Conservation (phyloP, 2,329 filamentous ascomycete genomes). For the Pleomassaria siparia region DNA sequence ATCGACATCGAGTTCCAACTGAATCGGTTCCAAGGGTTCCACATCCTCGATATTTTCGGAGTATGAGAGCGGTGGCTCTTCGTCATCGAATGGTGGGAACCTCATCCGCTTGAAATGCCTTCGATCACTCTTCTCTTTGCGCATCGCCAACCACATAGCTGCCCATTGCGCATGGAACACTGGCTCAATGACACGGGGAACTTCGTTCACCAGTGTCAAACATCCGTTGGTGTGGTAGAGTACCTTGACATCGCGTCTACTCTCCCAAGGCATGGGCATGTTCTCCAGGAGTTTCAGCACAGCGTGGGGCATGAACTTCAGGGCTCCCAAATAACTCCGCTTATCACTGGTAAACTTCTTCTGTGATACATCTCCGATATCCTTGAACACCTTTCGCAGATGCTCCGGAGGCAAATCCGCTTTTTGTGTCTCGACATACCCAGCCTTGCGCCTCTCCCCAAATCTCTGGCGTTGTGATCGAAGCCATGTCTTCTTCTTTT, state of each 20-base stretch:
- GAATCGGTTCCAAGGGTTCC: slow-evolving; percentile 93
- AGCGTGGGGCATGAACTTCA: slow-evolving; percentile 99
- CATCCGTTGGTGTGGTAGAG: slow-evolving; percentile 98
- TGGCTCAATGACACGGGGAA: slow-evolving; percentile 92
- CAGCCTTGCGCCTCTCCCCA: slow-evolving; percentile 93
- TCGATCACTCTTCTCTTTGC: slow-evolving; percentile 94
- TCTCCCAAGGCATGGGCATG: slow-evolving; percentile 99
- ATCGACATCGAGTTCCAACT: slow-evolving; percentile 94
- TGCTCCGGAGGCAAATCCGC: slow-evolving; percentile 98
- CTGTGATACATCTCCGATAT: slow-evolving; percentile 98
- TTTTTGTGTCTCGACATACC: slow-evolving; percentile 97
- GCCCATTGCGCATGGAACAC: slow-evolving; percentile 99
- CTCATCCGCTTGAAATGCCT: slow-evolving; percentile 98
- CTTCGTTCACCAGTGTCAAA: slow-evolving; percentile 94
- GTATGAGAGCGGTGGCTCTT: slow-evolving; percentile 96
- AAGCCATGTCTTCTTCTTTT: slow-evolving; percentile 99
- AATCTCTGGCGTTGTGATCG: slow-evolving; percentile 88
- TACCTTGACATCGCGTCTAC: slow-evolving; percentile 92
- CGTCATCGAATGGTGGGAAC: slow-evolving; percentile 97
- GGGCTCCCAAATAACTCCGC: slow-evolving; percentile 90
- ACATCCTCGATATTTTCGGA: slow-evolving; percentile 99
- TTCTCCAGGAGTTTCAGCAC: slow-evolving; percentile 97
- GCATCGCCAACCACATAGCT: slow-evolving; percentile 99
- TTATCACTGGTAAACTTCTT: slow-evolving; percentile 99
- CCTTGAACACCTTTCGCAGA: slow-evolving; percentile 94